Evolutionary conservation across 164 flowering plant species (phyloP).

Genomic region (Berberis vulgaris): DNA sequence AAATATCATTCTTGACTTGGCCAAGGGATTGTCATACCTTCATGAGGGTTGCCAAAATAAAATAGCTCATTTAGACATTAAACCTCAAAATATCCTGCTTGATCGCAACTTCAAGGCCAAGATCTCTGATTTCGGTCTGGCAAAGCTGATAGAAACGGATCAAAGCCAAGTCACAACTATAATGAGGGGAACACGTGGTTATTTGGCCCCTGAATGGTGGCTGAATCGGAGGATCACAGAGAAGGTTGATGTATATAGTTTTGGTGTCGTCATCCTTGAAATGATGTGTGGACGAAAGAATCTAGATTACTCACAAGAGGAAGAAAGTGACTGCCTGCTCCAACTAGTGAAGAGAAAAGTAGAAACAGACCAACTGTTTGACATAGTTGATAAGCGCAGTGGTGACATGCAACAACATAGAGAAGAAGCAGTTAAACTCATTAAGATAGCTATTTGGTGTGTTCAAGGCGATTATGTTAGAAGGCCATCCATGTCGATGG

Average conservation of each 20-base stretch:
- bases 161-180: neutral
- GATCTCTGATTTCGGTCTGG: neutral
- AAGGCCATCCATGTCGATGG: too few relatives aligned
- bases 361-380: slow-evolving; percentile 43
- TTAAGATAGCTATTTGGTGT: too few relatives aligned
- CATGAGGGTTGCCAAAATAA: slow-evolving; percentile 7
- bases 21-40: slow-evolving; percentile 9
- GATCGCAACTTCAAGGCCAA: slow-evolving; percentile 8
- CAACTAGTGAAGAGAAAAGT: slow-evolving; percentile 45
- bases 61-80: slow-evolving; percentile 8
- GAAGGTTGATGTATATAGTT: neutral
- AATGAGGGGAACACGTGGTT: neutral
- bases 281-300: slow-evolving; percentile 72
- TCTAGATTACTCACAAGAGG: slow-evolving; percentile 72
- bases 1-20: slow-evolving; percentile 11
- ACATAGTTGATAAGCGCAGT: slow-evolving; percentile 39
- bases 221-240: neutral
- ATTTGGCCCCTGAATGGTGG: neutral
- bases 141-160: slow-evolving; percentile 6
- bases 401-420: slow-evolving; percentile 22
- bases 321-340: neutral
- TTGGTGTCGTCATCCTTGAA: slow-evolving; percentile 18
- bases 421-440: too few relatives aligned
- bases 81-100: slow-evolving; percentile 10
- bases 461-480: too few relatives aligned